These are phyloP conservation scores for Withania somnifera DNA, from an alignment of 305 asterid genomes.

Conservation along the genomic window DNA sequence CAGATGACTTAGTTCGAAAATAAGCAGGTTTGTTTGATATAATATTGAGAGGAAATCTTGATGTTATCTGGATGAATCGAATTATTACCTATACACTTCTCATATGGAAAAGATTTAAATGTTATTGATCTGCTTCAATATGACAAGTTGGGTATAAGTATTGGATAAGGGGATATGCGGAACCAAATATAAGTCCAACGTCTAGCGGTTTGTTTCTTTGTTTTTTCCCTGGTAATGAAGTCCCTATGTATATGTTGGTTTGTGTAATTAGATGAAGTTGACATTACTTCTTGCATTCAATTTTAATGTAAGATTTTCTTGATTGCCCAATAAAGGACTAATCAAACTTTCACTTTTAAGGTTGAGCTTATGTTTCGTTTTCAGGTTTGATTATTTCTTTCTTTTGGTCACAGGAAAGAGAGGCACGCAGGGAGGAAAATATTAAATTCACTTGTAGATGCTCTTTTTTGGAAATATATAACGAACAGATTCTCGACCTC, in stretches of 20 bases:
- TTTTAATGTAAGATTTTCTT: background rate
- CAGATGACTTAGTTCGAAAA: background rate
- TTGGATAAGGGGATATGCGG: background rate
- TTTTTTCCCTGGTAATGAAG: background rate
- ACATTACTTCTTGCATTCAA: background rate
- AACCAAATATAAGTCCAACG: background rate
- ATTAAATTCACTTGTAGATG: constrained; percentile 71
- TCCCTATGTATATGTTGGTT: background rate
- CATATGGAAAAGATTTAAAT: background rate
- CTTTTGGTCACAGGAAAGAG: constrained; percentile 55
- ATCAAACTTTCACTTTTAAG: background rate
- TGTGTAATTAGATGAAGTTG: background rate
- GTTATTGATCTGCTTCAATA: background rate
- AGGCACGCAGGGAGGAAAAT: constrained; percentile 85
- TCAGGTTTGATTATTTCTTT: background rate
- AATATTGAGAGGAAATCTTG: background rate
- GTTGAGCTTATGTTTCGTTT: background rate
- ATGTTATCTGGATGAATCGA: background rate
- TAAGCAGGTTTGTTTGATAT: background rate
- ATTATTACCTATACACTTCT: background rate
- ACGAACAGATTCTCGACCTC: constrained; percentile 90
- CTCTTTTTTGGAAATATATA: constrained; percentile 90
- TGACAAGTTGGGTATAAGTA: background rate
- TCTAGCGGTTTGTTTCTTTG: background rate
- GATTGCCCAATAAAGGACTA: background rate